Base-by-base conservation (phyloP, 306 rosid species). In the Vigna trinervia region DNA sequence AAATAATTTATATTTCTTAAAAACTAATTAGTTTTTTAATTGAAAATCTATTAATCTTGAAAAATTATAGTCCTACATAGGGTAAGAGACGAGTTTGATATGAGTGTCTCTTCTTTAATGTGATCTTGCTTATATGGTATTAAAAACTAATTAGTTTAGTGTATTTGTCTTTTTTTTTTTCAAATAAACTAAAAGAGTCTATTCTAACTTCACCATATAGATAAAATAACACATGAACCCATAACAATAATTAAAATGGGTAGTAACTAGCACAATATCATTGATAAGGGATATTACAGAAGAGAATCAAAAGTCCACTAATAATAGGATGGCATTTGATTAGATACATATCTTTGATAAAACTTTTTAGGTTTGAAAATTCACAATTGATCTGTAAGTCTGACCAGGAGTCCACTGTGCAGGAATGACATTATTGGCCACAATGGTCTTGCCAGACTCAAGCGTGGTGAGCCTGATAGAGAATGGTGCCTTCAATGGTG, bases 361-460 rank as follows among this genome's bases (percentile, higher is more conserved):
- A 30, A 30, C 4, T 45, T 22, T 3, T 65, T 34, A 84, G 26
- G n/a, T n/a, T 17, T 54, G 3, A 32, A 91, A 86, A 60, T 91
- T 91, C 36, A 88, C 86, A 10, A 78, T 28, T 0, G 96, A 89
- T 80, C 88, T 77, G 11, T 92, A 92, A 64, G 84, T 89, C n/a
- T 86, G 83, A 28, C 92, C 97, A 1, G 97, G 87, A 0, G 11
- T 28, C 97, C 97, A 92, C 8, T 87, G 89, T 0, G 80, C 89
- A 20, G 97, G 97, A n/a, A 92, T 92, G 30, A 88, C 94, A 20
- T 85, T 75, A 30, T 69, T 72, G 0, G 91, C 91, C 8, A 86
- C 89, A 12, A 92, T 15, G 2, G 73, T 52, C 14, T 80, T 76
- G 51, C 83, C 77, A 4, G 91, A 83, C 10, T 64, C 30, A 7